These are phyloP conservation scores for Plasmodium inui DNA, from an alignment of 169 alveolate species.

Conservation along the genomic window DNA sequence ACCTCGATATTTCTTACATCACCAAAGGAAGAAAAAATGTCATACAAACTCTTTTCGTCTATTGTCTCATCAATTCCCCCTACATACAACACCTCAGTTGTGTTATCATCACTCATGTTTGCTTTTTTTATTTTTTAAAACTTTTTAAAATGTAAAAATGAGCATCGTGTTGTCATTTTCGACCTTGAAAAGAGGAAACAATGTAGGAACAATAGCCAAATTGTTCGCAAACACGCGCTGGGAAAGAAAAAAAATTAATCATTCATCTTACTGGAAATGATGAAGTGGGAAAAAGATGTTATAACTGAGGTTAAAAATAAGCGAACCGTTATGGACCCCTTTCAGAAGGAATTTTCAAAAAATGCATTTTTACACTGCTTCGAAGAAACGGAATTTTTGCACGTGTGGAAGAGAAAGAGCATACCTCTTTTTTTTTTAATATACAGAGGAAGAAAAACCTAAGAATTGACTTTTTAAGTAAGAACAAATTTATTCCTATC, in stretches of 20 bases:
- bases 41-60: conserved; percentile 81
- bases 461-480: background rate
- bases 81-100: conserved; percentile 75
- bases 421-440: background rate
- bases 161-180: background rate
- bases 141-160: background rate
- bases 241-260: background rate
- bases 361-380: background rate
- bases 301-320: background rate
- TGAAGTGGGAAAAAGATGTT: background rate
- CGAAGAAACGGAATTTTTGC: background rate
- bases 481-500: conserved; percentile 1
- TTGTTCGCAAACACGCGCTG: background rate
- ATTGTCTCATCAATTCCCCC: conserved; percentile 87
- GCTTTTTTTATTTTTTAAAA: background rate
- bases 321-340: background rate
- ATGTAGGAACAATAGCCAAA: background rate
- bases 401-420: background rate
- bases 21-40: conserved; percentile 88
- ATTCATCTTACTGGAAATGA: background rate
- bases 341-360: background rate
- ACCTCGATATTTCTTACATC: conserved; percentile 82
- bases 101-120: conserved; percentile 54
- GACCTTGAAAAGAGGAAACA: background rate
- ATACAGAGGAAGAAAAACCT: background rate